Evolutionary conservation across 164 flowering plant species (phyloP).

Genomic region (Chloranthus sessilifolius): DNA sequence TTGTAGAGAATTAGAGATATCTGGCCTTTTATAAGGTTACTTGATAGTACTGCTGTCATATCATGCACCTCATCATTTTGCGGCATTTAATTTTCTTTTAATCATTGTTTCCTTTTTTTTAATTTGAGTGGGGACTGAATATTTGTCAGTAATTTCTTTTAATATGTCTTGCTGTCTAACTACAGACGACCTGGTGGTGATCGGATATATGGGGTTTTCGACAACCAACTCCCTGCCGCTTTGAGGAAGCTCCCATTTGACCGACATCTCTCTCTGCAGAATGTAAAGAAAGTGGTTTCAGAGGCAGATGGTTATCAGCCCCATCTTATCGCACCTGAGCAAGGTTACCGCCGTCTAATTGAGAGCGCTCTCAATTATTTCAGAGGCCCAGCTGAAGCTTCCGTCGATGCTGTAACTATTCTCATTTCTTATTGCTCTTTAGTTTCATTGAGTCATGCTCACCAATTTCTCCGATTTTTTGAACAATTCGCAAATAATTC

Average conservation of each 20-base stretch:
- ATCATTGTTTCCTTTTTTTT: neutral
- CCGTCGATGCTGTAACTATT: constrained; percentile 75
- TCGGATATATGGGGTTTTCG: constrained; percentile 82
- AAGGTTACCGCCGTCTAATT: constrained; percentile 70
- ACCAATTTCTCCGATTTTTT: too few species aligned
- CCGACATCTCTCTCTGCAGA: constrained; percentile 68
- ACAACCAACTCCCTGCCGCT: constrained; percentile 88
- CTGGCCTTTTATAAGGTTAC: too few species aligned
- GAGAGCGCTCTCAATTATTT: constrained; percentile 56
- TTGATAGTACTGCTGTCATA: too few species aligned
- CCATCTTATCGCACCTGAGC: constrained; percentile 86
- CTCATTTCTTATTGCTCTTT: neutral
- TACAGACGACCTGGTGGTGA: constrained; percentile 86
- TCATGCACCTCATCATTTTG: too few species aligned
- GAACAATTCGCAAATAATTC: too few species aligned
- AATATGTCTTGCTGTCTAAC: neutral
- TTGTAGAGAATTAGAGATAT: too few species aligned
- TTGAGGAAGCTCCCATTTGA: constrained; percentile 79
- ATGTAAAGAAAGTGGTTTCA: constrained; percentile 71
- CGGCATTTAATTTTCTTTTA: constrained; percentile 12
- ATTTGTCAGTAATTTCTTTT: too few species aligned
- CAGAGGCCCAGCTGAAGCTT: constrained; percentile 84
- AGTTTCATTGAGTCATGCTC: too few species aligned
- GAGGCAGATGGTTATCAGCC: constrained; percentile 96
- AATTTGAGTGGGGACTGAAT: too few species aligned